Percentiles rank a stretch among this genome's conserved stretches.
These are phyloP conservation scores for Candida railenensis DNA, from an alignment of 805 yeast species.

Conservation along the genomic window DNA sequence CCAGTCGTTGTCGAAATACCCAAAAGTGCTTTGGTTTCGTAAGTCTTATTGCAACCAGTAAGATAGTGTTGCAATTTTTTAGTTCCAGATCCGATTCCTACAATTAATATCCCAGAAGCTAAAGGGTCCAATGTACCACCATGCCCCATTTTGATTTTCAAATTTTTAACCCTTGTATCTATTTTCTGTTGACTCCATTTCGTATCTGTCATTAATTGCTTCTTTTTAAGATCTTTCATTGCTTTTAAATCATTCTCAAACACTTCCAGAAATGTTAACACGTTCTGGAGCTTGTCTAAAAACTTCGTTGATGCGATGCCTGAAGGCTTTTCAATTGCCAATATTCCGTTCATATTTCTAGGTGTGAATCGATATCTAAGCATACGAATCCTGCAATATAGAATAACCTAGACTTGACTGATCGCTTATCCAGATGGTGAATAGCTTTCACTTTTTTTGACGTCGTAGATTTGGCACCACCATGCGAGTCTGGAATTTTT, in stretches of 20 bases:
- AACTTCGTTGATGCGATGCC: constrained; percentile 81
- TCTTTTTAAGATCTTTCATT: constrained; percentile 45
- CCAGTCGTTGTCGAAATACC: constrained; percentile 95
- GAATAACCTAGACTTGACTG: neutral
- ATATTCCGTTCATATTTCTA: constrained; percentile 77
- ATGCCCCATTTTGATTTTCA: constrained; percentile 89
- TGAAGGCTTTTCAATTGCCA: constrained; percentile 87
- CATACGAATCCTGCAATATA: neutral
- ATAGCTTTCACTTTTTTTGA: no score
- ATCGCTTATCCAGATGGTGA: no score
- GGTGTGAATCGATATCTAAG: constrained; percentile 7
- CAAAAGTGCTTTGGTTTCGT: constrained; percentile 79
- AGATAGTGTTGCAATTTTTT: constrained; percentile 72
- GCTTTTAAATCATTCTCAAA: constrained; percentile 55
- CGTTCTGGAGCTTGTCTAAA: constrained; percentile 60
- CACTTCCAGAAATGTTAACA: constrained; percentile 58
- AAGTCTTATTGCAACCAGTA: constrained; percentile 72
- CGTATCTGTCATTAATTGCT: constrained; percentile 36
- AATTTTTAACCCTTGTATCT: constrained; percentile 48
- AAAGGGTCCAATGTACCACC: constrained; percentile 97
- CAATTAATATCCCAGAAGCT: constrained; percentile 90
- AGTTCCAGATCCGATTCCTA: constrained; percentile 93
- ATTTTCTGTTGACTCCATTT: constrained; percentile 47
- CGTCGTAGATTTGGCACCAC: no score
- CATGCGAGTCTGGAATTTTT: neutral